Evolutionary conservation across 371 early-diverging fungal genomes (phyloP).

Genomic region (Circinella umbellata): DNA sequence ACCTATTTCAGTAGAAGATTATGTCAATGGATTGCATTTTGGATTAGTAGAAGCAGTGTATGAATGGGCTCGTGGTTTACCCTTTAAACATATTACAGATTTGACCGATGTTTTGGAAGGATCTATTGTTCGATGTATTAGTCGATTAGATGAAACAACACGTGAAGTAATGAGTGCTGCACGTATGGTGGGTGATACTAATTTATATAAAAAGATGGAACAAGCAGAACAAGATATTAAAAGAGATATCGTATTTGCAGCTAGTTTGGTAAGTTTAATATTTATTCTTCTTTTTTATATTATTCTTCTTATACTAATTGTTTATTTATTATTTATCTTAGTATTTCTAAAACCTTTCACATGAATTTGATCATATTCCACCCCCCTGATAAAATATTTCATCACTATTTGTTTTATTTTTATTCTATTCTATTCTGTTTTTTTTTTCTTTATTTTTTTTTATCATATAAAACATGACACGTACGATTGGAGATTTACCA

Average conservation of each 20-base stretch:
- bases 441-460: not conserved
- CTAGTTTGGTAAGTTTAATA: constrained; percentile 73
- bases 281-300: not conserved
- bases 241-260: constrained; percentile 99
- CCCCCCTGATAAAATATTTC: too few relatives aligned
- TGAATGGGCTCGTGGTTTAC: constrained; percentile 97
- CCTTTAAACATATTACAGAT: constrained; percentile 94
- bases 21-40: constrained; percentile 69
- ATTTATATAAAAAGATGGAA: constrained; percentile 95
- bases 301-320: not conserved
- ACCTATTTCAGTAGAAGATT: constrained; percentile 55
- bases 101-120: constrained; percentile 97
- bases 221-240: constrained; percentile 91
- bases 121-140: constrained; percentile 97
- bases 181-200: constrained; percentile 93
- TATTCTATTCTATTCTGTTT: not conserved
- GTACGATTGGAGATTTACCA: not conserved
- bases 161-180: constrained; percentile 96
- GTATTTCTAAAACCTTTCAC: not conserved
- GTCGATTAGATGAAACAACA: constrained; percentile 96
- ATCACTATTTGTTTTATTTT: not conserved
- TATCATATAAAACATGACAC: not conserved
- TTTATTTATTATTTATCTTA: not conserved
- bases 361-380: too few relatives aligned
- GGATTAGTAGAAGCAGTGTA: constrained; percentile 97